Base-by-base conservation (phyloP, 495 filamentous ascomycete species). In the Aspergillus avenaceus region DNA sequence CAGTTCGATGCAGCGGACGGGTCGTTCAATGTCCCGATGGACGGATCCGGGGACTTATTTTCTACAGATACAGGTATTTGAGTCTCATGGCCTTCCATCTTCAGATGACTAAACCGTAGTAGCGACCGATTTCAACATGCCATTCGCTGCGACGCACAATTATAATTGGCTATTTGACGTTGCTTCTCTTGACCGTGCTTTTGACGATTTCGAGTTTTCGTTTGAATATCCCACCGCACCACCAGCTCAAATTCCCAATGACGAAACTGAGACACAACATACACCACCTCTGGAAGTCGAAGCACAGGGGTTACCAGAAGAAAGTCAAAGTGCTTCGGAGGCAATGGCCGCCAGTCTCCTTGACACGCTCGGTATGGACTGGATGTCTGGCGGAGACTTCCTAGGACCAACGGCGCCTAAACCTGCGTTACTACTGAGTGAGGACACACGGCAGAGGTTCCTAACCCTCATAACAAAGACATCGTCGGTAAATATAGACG, bases 81-180 rank as follows among this genome's bases (percentile, higher is more conserved):
- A n/a, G n/a, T n/a, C n/a, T n/a, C n/a, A n/a, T n/a, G n/a, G n/a
- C n/a, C n/a, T n/a, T n/a, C n/a, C n/a, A n/a, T n/a, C n/a, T n/a
- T n/a, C n/a, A n/a, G n/a, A 29, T 41, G 19, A 16, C 0, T n/a
- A n/a, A 5, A 9, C 16, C 8, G 12, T 8, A 22, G 22, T 45
- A 72, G 72, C 74, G 11, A 78, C 67, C 49, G 78, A 76, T 13
- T 82, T 83, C 50, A 78, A 80, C 45, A 74, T 76, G 50, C 78
- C 77, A 2, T 83, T 80, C 54, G 80, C 76, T 5, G 77, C 77
- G 5, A 72, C 74, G 31, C 67, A 64, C 45, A 77, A 81, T 47
- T 81, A 80, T 52, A 77, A 77, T 50, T 82, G 79, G 78, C 51
- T 81, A 14, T 83, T 83, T 60, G 73, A 75, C 46, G 67, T 73